phyloP scores from a whole-genome alignment of 177 flowering plant species.

The Vitis hybrid region DNA sequence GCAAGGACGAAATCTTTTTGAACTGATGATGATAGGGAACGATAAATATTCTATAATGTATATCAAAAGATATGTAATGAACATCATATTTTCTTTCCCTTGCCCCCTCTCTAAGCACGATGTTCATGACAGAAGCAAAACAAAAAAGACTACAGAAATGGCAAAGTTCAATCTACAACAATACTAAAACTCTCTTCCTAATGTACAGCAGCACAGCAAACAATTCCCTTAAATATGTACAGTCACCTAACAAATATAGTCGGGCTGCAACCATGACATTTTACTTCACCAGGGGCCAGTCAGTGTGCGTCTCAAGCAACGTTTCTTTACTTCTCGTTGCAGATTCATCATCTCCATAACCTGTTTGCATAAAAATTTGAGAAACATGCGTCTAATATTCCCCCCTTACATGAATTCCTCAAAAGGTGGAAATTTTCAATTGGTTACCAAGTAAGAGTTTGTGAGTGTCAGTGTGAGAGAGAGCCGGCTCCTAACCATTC shows the following conservation, averaged over 20 bases:
- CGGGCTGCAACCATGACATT: not conserved
- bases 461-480: too few species aligned
- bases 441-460: too few species aligned
- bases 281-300: constrained; percentile 73
- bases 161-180: constrained; percentile 2
- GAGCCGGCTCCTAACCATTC: too few species aligned
- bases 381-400: not conserved
- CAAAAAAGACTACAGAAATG: constrained; percentile 1
- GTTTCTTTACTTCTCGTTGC: constrained; percentile 44
- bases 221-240: constrained; percentile 27
- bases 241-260: constrained; percentile 10
- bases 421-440: not conserved
- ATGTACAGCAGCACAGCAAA: not conserved
- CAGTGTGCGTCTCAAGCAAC: constrained; percentile 66
- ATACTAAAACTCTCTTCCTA: not conserved
- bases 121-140: constrained; percentile 1
- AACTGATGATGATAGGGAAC: not conserved
- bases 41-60: not conserved
- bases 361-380: constrained; percentile 27
- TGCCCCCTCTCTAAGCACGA: not conserved
- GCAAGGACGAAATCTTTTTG: too few species aligned
- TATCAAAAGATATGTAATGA: not conserved
- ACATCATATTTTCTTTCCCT: not conserved
- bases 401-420: not conserved
- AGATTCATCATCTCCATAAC: constrained; percentile 57